These are phyloP conservation scores for Dendrobium catenatum DNA, from an alignment of 106 monocot species.

Conservation along the genomic window DNA sequence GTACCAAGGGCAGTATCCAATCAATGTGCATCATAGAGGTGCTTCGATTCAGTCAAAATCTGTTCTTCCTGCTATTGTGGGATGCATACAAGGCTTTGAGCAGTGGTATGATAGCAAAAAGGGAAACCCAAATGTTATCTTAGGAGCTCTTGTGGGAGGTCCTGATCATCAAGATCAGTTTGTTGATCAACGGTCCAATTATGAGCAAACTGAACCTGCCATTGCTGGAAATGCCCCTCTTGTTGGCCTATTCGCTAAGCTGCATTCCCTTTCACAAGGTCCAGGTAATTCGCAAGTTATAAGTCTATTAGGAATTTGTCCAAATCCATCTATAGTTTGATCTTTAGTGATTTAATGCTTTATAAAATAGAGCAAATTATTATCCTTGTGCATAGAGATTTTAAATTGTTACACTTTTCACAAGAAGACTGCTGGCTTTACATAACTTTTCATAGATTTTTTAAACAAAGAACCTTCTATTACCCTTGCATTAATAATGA, in stretches of 20 bases:
- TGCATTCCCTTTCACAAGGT: slow-evolving; percentile 19
- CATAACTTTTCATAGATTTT: too few species aligned
- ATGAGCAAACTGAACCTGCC: slow-evolving; percentile 83
- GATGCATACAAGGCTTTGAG: slow-evolving; percentile 64
- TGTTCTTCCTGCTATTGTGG: slow-evolving; percentile 28
- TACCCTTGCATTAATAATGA: too few species aligned
- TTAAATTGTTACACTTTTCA: too few species aligned
- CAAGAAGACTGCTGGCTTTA: too few species aligned
- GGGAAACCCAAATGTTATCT: slow-evolving; percentile 57
- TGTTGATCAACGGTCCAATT: slow-evolving; percentile 44
- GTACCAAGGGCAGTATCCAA: slow-evolving; percentile 31
- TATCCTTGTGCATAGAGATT: too few species aligned
- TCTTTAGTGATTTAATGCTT: neutral
- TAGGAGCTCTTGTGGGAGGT: slow-evolving; percentile 85
- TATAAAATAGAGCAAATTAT: too few species aligned
- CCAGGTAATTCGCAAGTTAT: slow-evolving; percentile 19
- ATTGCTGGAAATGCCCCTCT: slow-evolving; percentile 65
- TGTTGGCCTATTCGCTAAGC: slow-evolving; percentile 63
- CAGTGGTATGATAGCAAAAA: slow-evolving; percentile 35
- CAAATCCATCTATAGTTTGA: neutral
- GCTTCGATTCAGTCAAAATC: slow-evolving; percentile 37
- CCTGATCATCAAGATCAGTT: slow-evolving; percentile 63
- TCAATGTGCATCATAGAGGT: slow-evolving; percentile 50
- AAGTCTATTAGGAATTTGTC: neutral
- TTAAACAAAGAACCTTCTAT: too few species aligned